Evolutionary conservation across 164 flowering plant species (phyloP).

Genomic region (Warburgia ugandensis): DNA sequence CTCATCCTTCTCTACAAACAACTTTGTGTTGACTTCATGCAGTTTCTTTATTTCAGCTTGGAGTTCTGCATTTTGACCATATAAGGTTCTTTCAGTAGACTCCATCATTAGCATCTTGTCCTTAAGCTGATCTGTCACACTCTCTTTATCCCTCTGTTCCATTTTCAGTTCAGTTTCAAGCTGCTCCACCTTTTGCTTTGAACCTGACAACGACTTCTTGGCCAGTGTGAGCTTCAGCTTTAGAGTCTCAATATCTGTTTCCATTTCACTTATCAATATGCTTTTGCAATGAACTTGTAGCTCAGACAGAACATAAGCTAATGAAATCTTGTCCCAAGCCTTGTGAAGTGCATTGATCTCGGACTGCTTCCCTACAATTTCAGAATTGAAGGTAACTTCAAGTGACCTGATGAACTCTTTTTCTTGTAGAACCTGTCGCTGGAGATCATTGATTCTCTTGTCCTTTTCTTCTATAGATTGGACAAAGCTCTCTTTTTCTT

Average conservation of each 20-base stretch:
- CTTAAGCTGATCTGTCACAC: conserved; percentile 10
- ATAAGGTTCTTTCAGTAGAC: background rate
- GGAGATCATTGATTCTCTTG: conserved; percentile 26
- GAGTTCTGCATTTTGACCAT: conserved; percentile 14
- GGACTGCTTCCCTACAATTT: conserved; percentile 17
- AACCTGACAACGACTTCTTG: conserved; percentile 12
- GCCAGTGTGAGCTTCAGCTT: conserved; percentile 19
- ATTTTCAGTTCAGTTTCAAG: conserved; percentile 23
- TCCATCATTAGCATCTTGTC: conserved; percentile 1
- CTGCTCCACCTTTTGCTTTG: conserved; percentile 13
- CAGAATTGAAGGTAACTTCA: conserved; percentile 5
- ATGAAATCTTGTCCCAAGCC: conserved; percentile 18
- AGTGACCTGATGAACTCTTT: conserved; percentile 25
- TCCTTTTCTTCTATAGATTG: conserved; percentile 31
- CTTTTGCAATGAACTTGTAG: conserved; percentile 20
- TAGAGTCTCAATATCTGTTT: conserved; percentile 18
- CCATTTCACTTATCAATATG: conserved; percentile 18
- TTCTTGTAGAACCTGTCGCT: conserved; percentile 30
- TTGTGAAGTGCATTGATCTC: conserved; percentile 12
- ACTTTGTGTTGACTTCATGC: conserved; percentile 15
- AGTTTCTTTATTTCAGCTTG: conserved; percentile 13
- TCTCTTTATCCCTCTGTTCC: conserved; percentile 19
- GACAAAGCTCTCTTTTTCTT: conserved; percentile 29
- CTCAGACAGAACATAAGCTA: conserved; percentile 10
- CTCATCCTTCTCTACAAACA: conserved; percentile 23